A percentile compares a stretch with the other conserved stretches of the same genome.
These are phyloP conservation scores for Pseudogymnoascus sp. DNA, from an alignment of 2,329 filamentous ascomycete species.

Conservation along the genomic window DNA sequence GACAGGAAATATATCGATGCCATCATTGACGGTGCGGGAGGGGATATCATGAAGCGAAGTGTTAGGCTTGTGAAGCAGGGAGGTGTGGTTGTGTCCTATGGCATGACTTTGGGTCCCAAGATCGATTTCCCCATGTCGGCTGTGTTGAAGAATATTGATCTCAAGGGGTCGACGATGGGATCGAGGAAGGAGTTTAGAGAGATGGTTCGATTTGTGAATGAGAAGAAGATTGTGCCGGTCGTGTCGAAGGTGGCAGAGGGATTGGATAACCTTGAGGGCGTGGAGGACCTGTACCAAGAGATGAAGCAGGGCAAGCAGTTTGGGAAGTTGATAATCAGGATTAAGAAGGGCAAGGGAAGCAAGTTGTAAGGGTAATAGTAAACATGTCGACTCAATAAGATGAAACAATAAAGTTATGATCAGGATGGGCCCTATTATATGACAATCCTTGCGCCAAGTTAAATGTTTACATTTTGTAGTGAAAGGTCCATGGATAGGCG, in stretches of 20 bases:
- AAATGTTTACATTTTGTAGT: background rate
- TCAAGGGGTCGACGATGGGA: constrained; percentile 84
- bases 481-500: background rate
- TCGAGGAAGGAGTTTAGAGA: constrained; percentile 82
- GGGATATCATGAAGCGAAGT: constrained; percentile 54
- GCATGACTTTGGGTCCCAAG: constrained; percentile 80
- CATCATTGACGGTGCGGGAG: constrained; percentile 85
- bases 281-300: constrained; percentile 76
- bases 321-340: constrained; percentile 81
- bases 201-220: constrained; percentile 75
- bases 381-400: background rate
- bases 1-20: constrained; percentile 68
- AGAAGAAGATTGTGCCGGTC: constrained; percentile 66
- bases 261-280: constrained; percentile 66
- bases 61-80: constrained; percentile 44
- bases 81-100: constrained; percentile 78
- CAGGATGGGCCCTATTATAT: background rate
- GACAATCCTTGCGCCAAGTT: background rate
- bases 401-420: background rate
- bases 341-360: constrained; percentile 33
- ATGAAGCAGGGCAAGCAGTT: constrained; percentile 84
- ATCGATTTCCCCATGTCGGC: constrained; percentile 83
- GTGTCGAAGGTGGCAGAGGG: constrained; percentile 68
- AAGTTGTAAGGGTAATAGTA: constrained; percentile 12
- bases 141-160: constrained; percentile 78